Conservation (phyloP, 2,329 filamentous ascomycete genomes). For the Xylariaceae sp. region DNA sequence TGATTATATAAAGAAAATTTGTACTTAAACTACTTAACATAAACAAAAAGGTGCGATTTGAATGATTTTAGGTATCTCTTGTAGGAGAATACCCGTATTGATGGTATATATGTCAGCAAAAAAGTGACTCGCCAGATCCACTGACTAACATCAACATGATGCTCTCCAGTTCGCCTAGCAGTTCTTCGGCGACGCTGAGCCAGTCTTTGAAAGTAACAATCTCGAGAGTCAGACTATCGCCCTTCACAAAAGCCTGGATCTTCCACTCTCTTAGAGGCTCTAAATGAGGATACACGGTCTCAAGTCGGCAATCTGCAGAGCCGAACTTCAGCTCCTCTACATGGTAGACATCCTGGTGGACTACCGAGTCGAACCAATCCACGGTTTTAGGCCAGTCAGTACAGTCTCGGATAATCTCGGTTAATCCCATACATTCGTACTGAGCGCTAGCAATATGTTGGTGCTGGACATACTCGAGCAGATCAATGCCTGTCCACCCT, state of each 20-base stretch:
- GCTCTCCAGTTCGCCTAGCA: slow-evolving; percentile 57
- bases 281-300: slow-evolving; percentile 64
- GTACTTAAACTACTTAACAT: too few species aligned
- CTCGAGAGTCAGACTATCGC: slow-evolving; percentile 59
- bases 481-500: slow-evolving; percentile 56
- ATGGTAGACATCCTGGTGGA: slow-evolving; percentile 66
- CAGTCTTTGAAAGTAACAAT: slow-evolving; percentile 65
- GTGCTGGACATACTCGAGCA: slow-evolving; percentile 59
- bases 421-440: slow-evolving; percentile 60
- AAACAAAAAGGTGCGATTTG: too few species aligned
- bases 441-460: slow-evolving; percentile 63
- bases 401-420: slow-evolving; percentile 57
- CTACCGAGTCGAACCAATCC: slow-evolving; percentile 60
- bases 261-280: slow-evolving; percentile 64
- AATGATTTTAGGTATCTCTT: too few species aligned
- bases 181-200: slow-evolving; percentile 54
- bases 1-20: too few species aligned
- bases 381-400: slow-evolving; percentile 50
- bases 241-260: slow-evolving; percentile 64
- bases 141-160: slow-evolving; percentile 49
- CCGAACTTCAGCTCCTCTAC: slow-evolving; percentile 59
- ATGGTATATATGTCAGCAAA: slow-evolving; percentile 27
- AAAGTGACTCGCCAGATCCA: slow-evolving; percentile 42
- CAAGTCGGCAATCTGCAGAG: slow-evolving; percentile 50
- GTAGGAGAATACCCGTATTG: background rate